Base-by-base conservation (phyloP, 2,329 filamentous ascomycete genomes). In the Cyanodermella asteris region DNA sequence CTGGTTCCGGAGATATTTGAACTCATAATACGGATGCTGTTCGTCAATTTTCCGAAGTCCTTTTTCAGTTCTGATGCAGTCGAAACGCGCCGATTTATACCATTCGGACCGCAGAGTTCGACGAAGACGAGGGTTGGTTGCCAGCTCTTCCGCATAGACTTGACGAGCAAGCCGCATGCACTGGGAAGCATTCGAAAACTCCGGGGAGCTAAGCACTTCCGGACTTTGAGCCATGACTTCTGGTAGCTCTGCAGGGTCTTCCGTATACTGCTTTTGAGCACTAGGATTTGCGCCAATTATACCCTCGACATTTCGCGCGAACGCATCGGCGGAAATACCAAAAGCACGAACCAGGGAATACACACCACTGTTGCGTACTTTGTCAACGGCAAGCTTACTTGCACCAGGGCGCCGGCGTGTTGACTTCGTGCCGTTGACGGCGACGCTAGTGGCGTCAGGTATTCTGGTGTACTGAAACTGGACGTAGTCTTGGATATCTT, bases 1-100 rank as follows among this genome's bases (percentile, higher is more conserved):
- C 47, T 93, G 82, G 38, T 87, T 81, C 34, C 80, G 70, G 12
- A 97, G 60, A 39, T 97, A 97, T 49, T 97, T 91, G 55, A 97
- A 78, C 47, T 94, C 87, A 44, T 94, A 94, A 48, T 90, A 94
- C 0, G 81, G 80, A 41, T 94, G 82, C 13, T 87, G 71, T 32
- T 94, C 84, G 38, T 91, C 82, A 37, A 97, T 94, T 41, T 78
- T 77, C n/a, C 77, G 75, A 26, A 93, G 55, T 15, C 87, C 87
- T 50, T 94, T 97, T 31, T 94, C 82, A 1, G 87, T 97, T 28
- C 87, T 71, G 32, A 67, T 68, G 45, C 82, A 91, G 51, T 84
- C 81, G 31, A 97, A 70, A 28, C 76, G 64, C 13, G 81, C 80
- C 36, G 72, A 72, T 41, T 71, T 65, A 42, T 93, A 94, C 47